Percentiles rank a stretch among this genome's conserved stretches.
phyloP scores from a whole-genome alignment of 805 yeast genomes.

The Metschnikowia peoriensis region DNA sequence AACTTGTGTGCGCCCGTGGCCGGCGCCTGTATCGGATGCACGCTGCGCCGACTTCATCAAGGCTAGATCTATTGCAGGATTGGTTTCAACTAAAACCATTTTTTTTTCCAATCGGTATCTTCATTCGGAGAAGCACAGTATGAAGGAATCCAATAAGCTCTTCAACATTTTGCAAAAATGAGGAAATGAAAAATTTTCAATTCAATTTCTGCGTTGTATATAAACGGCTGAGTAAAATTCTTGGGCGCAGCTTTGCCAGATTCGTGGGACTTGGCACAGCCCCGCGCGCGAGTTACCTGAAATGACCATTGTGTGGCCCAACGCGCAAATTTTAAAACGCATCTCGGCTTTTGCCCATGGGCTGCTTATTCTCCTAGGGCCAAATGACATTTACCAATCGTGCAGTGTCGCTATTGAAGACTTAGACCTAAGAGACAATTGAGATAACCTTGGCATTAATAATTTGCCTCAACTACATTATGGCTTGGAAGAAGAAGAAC shows the following conservation, averaged over 20 bases:
- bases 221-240: not conserved
- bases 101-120: too few species aligned
- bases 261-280: conserved; percentile 3
- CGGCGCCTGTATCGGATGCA: not conserved
- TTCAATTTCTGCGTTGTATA: too few species aligned
- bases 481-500: not conserved
- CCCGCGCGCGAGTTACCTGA: conserved; percentile 1
- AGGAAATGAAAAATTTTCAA: too few species aligned
- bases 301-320: conserved; percentile 2
- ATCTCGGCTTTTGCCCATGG: not conserved
- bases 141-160: too few species aligned
- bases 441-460: too few species aligned
- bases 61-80: not conserved
- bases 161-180: not conserved
- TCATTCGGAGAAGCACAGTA: too few species aligned
- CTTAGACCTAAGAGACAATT: too few species aligned
- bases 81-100: too few species aligned
- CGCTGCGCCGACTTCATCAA: not conserved
- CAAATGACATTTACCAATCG: not conserved
- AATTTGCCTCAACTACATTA: too few species aligned
- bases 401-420: not conserved
- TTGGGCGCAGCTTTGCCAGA: conserved; percentile 1
- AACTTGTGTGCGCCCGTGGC: not conserved
- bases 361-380: not conserved
- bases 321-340: not conserved